phyloP scores from a whole-genome alignment of 306 rosid species.

The Casuarina cunninghamiana region DNA sequence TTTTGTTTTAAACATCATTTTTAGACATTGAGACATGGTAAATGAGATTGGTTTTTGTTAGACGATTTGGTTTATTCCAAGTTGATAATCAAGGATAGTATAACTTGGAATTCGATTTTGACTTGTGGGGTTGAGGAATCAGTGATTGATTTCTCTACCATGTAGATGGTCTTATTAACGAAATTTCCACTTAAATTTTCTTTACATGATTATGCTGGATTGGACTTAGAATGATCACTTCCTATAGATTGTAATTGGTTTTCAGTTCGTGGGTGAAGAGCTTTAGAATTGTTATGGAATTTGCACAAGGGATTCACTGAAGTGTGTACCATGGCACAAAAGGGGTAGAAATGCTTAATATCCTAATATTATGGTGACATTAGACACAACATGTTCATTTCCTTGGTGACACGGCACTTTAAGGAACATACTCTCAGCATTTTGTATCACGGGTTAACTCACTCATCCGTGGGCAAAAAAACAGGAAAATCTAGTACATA shows the following conservation, averaged over 20 bases:
- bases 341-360: too few relatives aligned
- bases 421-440: background rate
- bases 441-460: background rate
- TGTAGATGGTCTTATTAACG: background rate
- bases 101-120: background rate
- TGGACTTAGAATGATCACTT: background rate
- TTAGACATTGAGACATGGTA: constrained; percentile 10
- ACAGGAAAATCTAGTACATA: background rate
- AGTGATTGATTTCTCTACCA: background rate
- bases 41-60: background rate
- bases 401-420: background rate
- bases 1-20: constrained; percentile 2
- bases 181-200: background rate
- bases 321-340: too few relatives aligned
- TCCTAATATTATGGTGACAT: too few relatives aligned
- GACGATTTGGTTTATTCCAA: background rate
- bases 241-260: background rate
- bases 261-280: background rate
- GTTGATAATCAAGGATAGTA: background rate
- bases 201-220: background rate
- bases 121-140: background rate
- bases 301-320: background rate
- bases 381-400: too few relatives aligned
- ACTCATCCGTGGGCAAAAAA: background rate
- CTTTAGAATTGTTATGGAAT: background rate